These are phyloP conservation scores for Curvularia hawaiiensis DNA, from an alignment of 2,329 filamentous ascomycete species.

Conservation along the genomic window DNA sequence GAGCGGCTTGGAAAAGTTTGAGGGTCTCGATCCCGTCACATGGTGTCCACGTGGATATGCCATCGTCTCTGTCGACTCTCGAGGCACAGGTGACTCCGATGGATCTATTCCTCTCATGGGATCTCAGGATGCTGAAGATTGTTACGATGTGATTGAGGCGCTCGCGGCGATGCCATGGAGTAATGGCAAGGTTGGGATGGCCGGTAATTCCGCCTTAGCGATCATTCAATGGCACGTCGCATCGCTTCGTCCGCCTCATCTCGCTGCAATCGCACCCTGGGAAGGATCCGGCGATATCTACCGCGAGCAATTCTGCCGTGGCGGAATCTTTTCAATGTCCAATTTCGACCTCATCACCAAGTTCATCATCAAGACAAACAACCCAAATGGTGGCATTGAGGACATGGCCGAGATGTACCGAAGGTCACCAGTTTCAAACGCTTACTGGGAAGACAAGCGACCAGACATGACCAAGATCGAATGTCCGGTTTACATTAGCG, in stretches of 20 bases:
- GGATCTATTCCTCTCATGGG: constrained; percentile 48
- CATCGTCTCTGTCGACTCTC: constrained; percentile 41
- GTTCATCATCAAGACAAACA: constrained; percentile 12
- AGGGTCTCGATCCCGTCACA: constrained; percentile 49
- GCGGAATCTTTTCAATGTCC: constrained; percentile 15
- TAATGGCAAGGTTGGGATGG: constrained; percentile 50
- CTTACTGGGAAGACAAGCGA: constrained; percentile 21
- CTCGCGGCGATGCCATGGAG: constrained; percentile 52
- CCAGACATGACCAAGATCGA: constrained; percentile 18
- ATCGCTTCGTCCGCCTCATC: constrained; percentile 47
- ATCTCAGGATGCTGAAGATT: constrained; percentile 49
- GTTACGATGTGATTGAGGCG: constrained; percentile 12
- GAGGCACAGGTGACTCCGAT: constrained; percentile 42
- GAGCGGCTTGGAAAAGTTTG: constrained; percentile 50
- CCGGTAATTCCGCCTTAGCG: constrained; percentile 53
- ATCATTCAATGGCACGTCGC: constrained; percentile 51
- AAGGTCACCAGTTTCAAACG: constrained; percentile 9
- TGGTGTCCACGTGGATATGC: constrained; percentile 45
- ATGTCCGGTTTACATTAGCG: constrained; percentile 19
- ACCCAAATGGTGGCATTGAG: constrained; percentile 7
- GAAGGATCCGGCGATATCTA: constrained; percentile 47
- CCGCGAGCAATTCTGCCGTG: constrained; percentile 16
- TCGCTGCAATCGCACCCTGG: constrained; percentile 53
- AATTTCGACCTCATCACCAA: constrained; percentile 9
- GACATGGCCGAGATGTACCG: constrained; percentile 8